Evolutionary conservation across 2,329 filamentous ascomycete genomes (phyloP).

Genomic region (Fusarium duplospermum): DNA sequence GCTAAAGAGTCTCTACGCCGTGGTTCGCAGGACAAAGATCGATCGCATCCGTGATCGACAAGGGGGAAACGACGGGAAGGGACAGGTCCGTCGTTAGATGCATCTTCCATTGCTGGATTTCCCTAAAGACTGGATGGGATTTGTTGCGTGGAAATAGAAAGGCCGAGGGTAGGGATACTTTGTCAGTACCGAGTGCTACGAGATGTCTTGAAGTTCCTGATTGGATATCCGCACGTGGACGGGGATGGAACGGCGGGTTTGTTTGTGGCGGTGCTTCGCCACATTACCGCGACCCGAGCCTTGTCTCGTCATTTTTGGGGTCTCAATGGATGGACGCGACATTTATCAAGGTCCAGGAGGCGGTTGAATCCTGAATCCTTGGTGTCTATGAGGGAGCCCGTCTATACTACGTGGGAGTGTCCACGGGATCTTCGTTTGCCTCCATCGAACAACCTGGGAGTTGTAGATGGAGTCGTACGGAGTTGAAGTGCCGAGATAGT

Average conservation of each 20-base stretch:
- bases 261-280: constrained; percentile 44
- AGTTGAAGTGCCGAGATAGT: constrained; percentile 18
- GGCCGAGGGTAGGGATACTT: constrained; percentile 10
- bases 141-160: constrained; percentile 27
- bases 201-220: background rate
- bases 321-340: constrained; percentile 7
- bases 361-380: constrained; percentile 2
- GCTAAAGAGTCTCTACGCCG: background rate
- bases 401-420: constrained; percentile 8
- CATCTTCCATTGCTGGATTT: constrained; percentile 16
- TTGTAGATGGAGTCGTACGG: constrained; percentile 9
- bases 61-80: constrained; percentile 13
- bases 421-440: constrained; percentile 15
- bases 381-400: constrained; percentile 31
- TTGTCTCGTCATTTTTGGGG: constrained; percentile 28
- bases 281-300: constrained; percentile 32
- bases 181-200: background rate
- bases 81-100: constrained; percentile 17
- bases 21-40: constrained; percentile 23
- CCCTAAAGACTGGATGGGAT: constrained; percentile 18
- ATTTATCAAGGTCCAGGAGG: constrained; percentile 8
- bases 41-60: constrained; percentile 17
- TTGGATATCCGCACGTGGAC: constrained; percentile 10
- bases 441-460: constrained; percentile 20
- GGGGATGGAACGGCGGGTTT: constrained; percentile 1